Evolutionary conservation across 768 basidiomycete genomes (phyloP), one percentile per base, ranked within the genome.

Genomic region (Pleurotus salmoneostramineus): DNA sequence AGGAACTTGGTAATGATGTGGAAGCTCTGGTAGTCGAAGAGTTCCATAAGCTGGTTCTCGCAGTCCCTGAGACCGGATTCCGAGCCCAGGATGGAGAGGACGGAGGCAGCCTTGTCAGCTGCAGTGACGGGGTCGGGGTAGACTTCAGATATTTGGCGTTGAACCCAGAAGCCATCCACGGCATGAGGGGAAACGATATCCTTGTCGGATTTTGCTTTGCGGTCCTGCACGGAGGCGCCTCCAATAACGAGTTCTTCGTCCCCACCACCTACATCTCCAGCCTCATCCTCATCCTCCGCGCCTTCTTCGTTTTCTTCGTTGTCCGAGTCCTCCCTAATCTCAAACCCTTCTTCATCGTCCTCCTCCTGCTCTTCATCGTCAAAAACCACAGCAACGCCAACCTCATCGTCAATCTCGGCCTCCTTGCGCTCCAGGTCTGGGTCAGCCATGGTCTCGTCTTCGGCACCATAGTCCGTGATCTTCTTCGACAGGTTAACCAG

Each of bases 151-250:
- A 98, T 87, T 59, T 96, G 90, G 1, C 95, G 88, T 67, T 99
- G 97, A 0, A 99, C 93, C 95, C 95, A 99, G 84, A 98, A 98
- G 31, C 85, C 96, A 69, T 99, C 96, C 65, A 99, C 87, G 51
- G 87, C 81, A 61, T 97, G 93, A 0, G 95, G 94, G 0, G 93
- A 88, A 42, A 98, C 88, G 55, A 85, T 75, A 64, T 93, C 91
- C 64, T 87, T 86, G 71, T 91, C 87, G 46, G 75, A 77, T 61
- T 80, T 79, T 54, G 79, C 68, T 59, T 80, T 78, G 56, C 79
- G 80, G 17, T 75, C 71, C 34, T 73, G 70, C 11, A 84, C 78
- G 0, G 83, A 76, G 49, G 81, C 87, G 58, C 85, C 87, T 27
- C 91, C 91, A 57, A 97, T 87, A 48, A 96, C 83, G 42, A 97